Base-by-base conservation (phyloP, 345 rosid genomes). In the Geranium rotundifolium region DNA sequence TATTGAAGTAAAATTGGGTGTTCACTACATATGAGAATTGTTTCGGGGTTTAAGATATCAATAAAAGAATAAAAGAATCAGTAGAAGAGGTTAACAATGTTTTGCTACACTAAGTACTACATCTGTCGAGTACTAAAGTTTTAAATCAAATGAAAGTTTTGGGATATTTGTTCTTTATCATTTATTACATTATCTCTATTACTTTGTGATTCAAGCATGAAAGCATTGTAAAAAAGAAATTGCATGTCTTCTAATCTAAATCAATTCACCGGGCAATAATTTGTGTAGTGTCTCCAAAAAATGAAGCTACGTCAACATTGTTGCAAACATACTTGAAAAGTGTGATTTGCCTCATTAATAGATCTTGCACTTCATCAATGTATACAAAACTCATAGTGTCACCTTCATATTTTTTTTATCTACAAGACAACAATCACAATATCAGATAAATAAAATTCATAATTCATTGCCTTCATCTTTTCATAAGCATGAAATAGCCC, bases 331-430 rank as follows among this genome's bases (percentile, higher is more conserved):
- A 66, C 27, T 76, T 78, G 69, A 82, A 73, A 19, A 84, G 80
- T 13, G 79, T 75, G 69, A 82, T 70, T 58, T 84, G 86, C 14
- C 83, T 76, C 80, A 76, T 71, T 16, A 86, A 75, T 5, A 82
- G 83, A 76, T 84, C 89, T 59, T 84, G 89, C 54, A 84, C 89
- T 63, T 84, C 85, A 63, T 84, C 89, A 16, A 84, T 67, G 50
- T 82, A 84, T 41, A 84, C 83, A 72, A 76, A 84, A 59, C 80
- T 69, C 71, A 84, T 67, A 5, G 39, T 2, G 1, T 78, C 76
- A 23, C 76, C 83, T 19, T n/a, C 57, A 37, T 75, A 75, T 19
- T 23, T 64, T 63, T 59, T 66, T 8, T 23, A 23, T 3, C 19
- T 29, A 59, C 61, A 60, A 85, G 67, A 19, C 90, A 80, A 27